Evolutionary conservation across 2,329 filamentous ascomycete species (phyloP), one percentile per base, ranked within the genome.

Genomic region (Penicillium frequentans): DNA sequence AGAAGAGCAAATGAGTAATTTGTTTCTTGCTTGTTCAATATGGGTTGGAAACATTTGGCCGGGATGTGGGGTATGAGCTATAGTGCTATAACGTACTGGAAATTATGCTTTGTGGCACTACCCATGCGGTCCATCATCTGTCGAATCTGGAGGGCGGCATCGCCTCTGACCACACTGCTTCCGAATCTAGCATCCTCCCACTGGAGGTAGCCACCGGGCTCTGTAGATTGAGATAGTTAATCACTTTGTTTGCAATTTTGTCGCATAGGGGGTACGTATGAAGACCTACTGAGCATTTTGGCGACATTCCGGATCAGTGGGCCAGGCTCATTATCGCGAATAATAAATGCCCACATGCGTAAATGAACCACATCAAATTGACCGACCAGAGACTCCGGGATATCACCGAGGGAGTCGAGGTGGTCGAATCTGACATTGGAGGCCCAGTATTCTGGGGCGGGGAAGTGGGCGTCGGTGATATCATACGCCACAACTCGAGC

Each of bases 361-460:
- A 54, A 19, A 48, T 54, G 52, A 39, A 54, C 43, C 5, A 54
- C 52, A 48, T 54, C 52, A 31, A 49, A 54, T 16, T 54, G 43
- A 9, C 52, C 52, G 4, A 47, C 8, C n/a, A 54, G 33, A 33
- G 27, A 14, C 19, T 44, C 26, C 3, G 52, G 33, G 19, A 47
- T 8, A 24, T 42, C 44, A 27, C 21, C 13, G 13, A 48, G 31
- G 9, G n/a, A 42, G 13, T 48, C 44, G 3, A 54, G 44, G 5
- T 39, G 19, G 9, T 39, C 31, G 26, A 42, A 54, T n/a, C 23
- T 42, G 5, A 29, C 29, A n/a, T 54, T 54, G 1, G 43, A 42
- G 5, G 52, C 43, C 31, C 52, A 29, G 10, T 35, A 42, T 29
- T 54, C 52, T n/a, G 26, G 27, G 9, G 5, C 23, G 11, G 52